Evolutionary conservation across 2,329 filamentous ascomycete genomes (phyloP), one percentile per base, ranked within the genome.

Genomic region (Fusarium sterilihyphosum): DNA sequence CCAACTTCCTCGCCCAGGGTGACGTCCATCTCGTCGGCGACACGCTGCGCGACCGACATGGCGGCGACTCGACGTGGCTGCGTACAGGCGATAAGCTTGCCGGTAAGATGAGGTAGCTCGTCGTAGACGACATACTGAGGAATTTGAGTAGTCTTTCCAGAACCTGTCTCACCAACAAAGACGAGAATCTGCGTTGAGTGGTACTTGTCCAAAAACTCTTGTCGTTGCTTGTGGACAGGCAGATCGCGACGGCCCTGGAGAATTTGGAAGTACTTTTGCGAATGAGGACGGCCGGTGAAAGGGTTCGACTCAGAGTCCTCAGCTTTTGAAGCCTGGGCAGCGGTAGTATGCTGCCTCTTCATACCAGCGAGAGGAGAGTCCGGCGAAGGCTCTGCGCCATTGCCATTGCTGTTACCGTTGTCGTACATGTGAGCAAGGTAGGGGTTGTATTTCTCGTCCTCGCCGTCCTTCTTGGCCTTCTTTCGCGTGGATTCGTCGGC

Each of bases 81-180:
- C 11, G 96, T 99, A 88, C 96, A 99, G 66, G 96, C 96, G 67
- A 99, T 92, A 84, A 98, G 92, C 86, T 98, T 98, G 81, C 91
- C 89, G 77, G 92, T 91, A 73, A 91, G 86, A 79, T 98, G 94
- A 33, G 96, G 96, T 38, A 98, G 89, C 84, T 99, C 96, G 85
- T 99, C 96, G 87, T 93, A 98, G 46, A 99, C 91, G 75, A 99
- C 96, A 83, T 98, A 99, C 83, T 99, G 96, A 5, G 96, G 96
- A 71, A 99, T 98, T 87, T 99, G 96, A 0, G 96, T 99, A 9
- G 96, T 99, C 87, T 99, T 99, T 86, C 96, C 96, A 76, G 96
- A 99, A 90, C 97, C 96, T 14, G 96, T 99, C 88, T 99, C 96
- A 86, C 96, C 96, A 74, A 99, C 96, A 80, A 99, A 98, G 79